These are phyloP conservation scores for Metschnikowia bowlesiae DNA, from an alignment of 805 yeast genomes.

Conservation along the genomic window DNA sequence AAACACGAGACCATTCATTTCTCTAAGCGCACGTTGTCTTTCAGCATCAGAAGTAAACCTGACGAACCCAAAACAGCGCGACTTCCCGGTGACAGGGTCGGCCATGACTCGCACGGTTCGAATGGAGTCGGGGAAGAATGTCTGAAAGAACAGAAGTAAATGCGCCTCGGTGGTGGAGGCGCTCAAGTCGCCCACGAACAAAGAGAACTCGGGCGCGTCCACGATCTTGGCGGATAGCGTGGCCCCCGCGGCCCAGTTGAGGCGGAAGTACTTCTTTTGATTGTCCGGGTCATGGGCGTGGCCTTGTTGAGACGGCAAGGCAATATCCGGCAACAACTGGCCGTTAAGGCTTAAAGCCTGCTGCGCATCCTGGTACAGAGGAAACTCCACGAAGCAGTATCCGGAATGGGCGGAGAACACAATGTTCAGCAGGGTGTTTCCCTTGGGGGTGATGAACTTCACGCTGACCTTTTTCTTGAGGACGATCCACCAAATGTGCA, in stretches of 20 bases:
- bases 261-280: constrained; percentile 59
- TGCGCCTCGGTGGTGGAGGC: constrained; percentile 81
- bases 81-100: constrained; percentile 72
- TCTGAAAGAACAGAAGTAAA: constrained; percentile 65
- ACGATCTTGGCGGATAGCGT: constrained; percentile 67
- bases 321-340: constrained; percentile 54
- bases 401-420: constrained; percentile 43
- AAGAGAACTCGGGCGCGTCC: constrained; percentile 69
- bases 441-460: constrained; percentile 55
- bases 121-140: constrained; percentile 55
- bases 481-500: constrained; percentile 54
- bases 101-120: constrained; percentile 84
- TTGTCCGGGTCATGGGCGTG: constrained; percentile 40
- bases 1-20: constrained; percentile 78
- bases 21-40: constrained; percentile 60
- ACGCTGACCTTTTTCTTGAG: constrained; percentile 55
- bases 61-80: constrained; percentile 79
- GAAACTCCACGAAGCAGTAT: constrained; percentile 76
- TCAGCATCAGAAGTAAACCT: constrained; percentile 69
- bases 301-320: constrained; percentile 41
- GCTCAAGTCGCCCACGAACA: constrained; percentile 79
- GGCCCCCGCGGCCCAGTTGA: constrained; percentile 84
- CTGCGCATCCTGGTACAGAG: constrained; percentile 62
- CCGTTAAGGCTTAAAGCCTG: constrained; percentile 66
- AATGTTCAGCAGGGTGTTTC: constrained; percentile 16